Conservation (phyloP, 495 filamentous ascomycete species). For the Chaetomium cochliodes region DNA sequence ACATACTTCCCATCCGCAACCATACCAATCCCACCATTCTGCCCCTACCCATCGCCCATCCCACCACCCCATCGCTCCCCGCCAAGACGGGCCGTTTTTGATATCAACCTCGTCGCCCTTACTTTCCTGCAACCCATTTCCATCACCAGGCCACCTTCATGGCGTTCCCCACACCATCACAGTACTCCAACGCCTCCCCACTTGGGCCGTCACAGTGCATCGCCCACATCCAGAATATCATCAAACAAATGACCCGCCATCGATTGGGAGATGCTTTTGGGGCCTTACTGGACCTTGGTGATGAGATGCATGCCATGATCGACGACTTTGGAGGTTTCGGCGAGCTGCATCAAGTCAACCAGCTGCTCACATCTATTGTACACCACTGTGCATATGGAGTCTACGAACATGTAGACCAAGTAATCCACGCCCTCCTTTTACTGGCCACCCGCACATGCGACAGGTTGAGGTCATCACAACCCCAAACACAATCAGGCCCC, state of each 20-base stretch:
- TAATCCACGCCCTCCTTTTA: slow-evolving; percentile 1
- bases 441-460: background rate
- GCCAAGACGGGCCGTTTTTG: slow-evolving; percentile 9
- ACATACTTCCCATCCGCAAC: background rate
- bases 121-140: background rate
- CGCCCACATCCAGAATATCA: background rate
- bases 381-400: slow-evolving; percentile 8
- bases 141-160: slow-evolving; percentile 8
- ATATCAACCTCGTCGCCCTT: slow-evolving; percentile 6
- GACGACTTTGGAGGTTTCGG: background rate
- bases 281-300: slow-evolving; percentile 7
- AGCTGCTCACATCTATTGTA: background rate
- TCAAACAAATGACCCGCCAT: background rate
- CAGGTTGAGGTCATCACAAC: background rate
- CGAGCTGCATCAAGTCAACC: background rate
- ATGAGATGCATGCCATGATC: background rate
- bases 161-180: slow-evolving; percentile 8
- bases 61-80: slow-evolving; percentile 2
- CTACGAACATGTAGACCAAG: background rate
- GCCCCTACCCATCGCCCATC: background rate
- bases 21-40: background rate
- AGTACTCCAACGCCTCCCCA: background rate
- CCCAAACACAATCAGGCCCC: background rate
- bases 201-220: background rate
- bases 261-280: background rate